Conservation (phyloP, 192 early-diverging fungal genomes). For the Mortierella claussenii region DNA sequence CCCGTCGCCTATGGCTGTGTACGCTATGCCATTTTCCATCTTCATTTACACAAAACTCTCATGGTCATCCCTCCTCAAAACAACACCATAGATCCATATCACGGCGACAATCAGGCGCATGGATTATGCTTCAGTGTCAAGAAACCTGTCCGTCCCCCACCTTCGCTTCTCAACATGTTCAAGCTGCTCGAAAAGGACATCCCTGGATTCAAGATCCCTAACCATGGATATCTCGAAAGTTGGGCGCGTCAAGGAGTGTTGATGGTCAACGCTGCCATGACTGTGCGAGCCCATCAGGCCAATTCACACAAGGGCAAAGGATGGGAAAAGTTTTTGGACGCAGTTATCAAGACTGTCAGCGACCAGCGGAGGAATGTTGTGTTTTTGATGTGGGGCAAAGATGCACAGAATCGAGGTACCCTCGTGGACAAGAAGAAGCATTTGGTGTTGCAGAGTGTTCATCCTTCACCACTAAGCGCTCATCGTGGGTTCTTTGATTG, state of each 20-base stretch:
- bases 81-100: conserved; percentile 73
- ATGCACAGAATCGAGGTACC: conserved; percentile 88
- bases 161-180: conserved; percentile 94
- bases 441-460: conserved; percentile 84
- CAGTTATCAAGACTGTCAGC: conserved; percentile 80
- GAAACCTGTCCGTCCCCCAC: conserved; percentile 79
- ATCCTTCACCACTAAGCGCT: conserved; percentile 92
- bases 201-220: conserved; percentile 73
- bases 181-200: conserved; percentile 79
- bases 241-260: conserved; percentile 91
- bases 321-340: conserved; percentile 87
- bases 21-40: too few relatives aligned
- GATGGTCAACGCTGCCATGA: conserved; percentile 89
- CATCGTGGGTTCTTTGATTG: conserved; percentile 89
- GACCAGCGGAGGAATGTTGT: conserved; percentile 71
- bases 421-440: conserved; percentile 83
- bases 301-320: conserved; percentile 85
- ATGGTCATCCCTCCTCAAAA: neutral
- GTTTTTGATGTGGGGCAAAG: conserved; percentile 94
- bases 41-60: neutral
- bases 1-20: too few relatives aligned
- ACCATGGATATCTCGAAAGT: conserved; percentile 82
- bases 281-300: conserved; percentile 81
- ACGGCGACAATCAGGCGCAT: conserved; percentile 79
- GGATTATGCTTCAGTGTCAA: conserved; percentile 93